Percentiles rank a stretch among this genome's conserved stretches.
Evolutionary conservation across 768 basidiomycete genomes (phyloP).

Genomic region (Leccinum incarnatum): DNA sequence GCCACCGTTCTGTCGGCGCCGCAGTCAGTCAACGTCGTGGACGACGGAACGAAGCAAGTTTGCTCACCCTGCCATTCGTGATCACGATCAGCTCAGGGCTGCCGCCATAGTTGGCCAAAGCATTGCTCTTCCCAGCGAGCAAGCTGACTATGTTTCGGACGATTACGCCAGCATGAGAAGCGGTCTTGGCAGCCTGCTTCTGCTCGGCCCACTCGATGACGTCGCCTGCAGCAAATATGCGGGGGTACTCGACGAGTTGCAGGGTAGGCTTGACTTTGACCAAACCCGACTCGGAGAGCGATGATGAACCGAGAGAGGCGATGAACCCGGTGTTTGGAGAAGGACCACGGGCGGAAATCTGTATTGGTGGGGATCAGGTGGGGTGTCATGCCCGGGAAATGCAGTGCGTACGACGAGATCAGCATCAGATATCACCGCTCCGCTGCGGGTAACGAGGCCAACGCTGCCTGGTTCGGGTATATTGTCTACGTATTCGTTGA

Average conservation of each 20-base stretch:
- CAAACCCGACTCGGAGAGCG: constrained; percentile 36
- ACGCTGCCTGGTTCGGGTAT: constrained; percentile 36
- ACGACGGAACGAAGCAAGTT: background rate
- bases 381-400: background rate
- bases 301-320: constrained; percentile 38
- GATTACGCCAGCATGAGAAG: constrained; percentile 43
- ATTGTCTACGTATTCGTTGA: constrained; percentile 52
- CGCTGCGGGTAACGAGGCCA: constrained; percentile 49
- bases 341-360: constrained; percentile 32
- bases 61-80: constrained; percentile 52
- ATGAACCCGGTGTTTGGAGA: constrained; percentile 57
- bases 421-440: constrained; percentile 43
- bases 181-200: constrained; percentile 52
- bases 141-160: constrained; percentile 48
- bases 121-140: constrained; percentile 35
- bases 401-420: constrained; percentile 54
- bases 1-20: constrained; percentile 37
- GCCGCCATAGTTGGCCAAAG: constrained; percentile 45
- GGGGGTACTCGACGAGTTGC: constrained; percentile 48
- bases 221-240: constrained; percentile 67
- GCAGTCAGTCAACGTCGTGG: background rate
- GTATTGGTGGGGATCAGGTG: constrained; percentile 1
- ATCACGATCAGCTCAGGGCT: constrained; percentile 52
- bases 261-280: constrained; percentile 58
- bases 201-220: constrained; percentile 62